Base-by-base conservation (phyloP, 495 filamentous ascomycete species). In the Pseudomonodictys pantanalensis region DNA sequence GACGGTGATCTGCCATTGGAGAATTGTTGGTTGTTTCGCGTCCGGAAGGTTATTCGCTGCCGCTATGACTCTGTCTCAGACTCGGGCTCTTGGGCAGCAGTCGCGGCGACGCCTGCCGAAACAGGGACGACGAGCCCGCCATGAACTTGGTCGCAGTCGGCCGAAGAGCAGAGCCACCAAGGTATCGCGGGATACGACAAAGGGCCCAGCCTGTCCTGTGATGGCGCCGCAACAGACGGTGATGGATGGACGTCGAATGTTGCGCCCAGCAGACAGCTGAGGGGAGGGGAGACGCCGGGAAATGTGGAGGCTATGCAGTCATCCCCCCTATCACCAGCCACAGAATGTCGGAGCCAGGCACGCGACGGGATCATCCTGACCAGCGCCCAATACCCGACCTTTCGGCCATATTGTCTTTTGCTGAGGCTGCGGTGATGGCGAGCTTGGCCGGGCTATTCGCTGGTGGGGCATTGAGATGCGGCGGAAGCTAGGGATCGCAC, bases 301-400 rank as follows among this genome's bases (percentile, higher is more conserved):
- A n/a, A n/a, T n/a, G 22, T 48, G 49, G 58, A 52, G 56, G 56
- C 58, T 53, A 54, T 60, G 58, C 58, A 47, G 39, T 39, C 57
- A 24, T 41, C 48, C 48, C 32, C 22, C 48, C 24, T 45, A n/a
- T n/a, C 58, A 39, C 29, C 24, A 48, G 58, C 50, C 58, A 48
- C 58, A 52, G 30, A 26, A 10, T 18, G 32, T 38, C 45, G n/a
- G 29, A 10, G 32, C 56, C 46, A 46, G 56, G 56, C 38, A 52
- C 48, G 18, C 17, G 11, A 33, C 26, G 10, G 20, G 28, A 38
- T 11, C 3, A 3, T 17, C 55, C 15, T 3, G 32, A 44, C 22
- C 38, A 28, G 35, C 26, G 56, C 39, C 58, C 49, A 60, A 59
- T 52, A 50, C 49, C 58, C 49, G 49, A 54, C 58, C 29, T 12